phyloP scores from a whole-genome alignment of 805 yeast genomes.

The Candida caryicola region DNA sequence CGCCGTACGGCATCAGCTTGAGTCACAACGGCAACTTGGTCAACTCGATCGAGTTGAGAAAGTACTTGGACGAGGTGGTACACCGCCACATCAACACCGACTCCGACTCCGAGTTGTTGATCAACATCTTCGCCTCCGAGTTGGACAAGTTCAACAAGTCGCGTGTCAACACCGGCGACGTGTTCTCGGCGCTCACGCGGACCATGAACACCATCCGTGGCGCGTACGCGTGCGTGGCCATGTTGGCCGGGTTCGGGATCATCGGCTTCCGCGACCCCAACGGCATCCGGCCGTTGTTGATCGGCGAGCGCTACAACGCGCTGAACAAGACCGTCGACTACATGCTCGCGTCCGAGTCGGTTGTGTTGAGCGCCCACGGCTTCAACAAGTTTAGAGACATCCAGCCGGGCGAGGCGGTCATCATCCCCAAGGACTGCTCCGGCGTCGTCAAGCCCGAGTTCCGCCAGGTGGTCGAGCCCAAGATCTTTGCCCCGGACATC shows the following conservation, averaged over 20 bases:
- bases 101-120: conserved; percentile 86
- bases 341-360: conserved; percentile 94
- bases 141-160: conserved; percentile 88
- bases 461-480: conserved; percentile 77
- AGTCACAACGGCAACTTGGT: conserved; percentile 95
- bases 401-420: conserved; percentile 94
- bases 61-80: conserved; percentile 85
- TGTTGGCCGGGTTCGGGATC: conserved; percentile 94
- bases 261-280: conserved; percentile 97
- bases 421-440: conserved; percentile 69
- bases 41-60: conserved; percentile 72
- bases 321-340: conserved; percentile 80
- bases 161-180: conserved; percentile 87
- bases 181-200: conserved; percentile 81
- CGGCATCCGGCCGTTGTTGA: conserved; percentile 88
- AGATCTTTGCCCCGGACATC: conserved; percentile 87
- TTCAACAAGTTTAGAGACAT: conserved; percentile 77
- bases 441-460: conserved; percentile 63
- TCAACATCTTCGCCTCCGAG: conserved; percentile 89
- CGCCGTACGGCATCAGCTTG: conserved; percentile 90
- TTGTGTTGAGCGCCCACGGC: conserved; percentile 90
- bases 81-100: conserved; percentile 98
- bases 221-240: conserved; percentile 94
- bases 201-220: conserved; percentile 83
- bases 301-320: conserved; percentile 71